A percentile compares a stretch with the other conserved stretches of the same genome.
Evolutionary conservation across 257 asterid species (phyloP).

Genomic region (Mentha longifolia): DNA sequence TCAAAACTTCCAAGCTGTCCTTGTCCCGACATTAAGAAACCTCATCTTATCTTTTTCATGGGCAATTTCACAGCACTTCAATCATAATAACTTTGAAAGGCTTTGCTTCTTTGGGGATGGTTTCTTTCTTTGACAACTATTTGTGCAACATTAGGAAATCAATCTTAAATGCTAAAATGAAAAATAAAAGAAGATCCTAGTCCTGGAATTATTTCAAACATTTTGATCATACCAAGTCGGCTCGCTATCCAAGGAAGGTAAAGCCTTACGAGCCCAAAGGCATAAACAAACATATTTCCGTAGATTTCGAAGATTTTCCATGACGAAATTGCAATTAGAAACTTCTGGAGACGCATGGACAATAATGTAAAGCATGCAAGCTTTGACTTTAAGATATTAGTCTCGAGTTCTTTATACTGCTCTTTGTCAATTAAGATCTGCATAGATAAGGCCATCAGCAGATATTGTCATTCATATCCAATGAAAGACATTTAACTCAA

Average conservation of each 20-base stretch:
- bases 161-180: slow-evolving; percentile 43
- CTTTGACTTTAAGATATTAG: slow-evolving; percentile 18
- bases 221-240: slow-evolving; percentile 42
- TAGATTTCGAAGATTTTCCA: slow-evolving; percentile 50
- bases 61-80: slow-evolving; percentile 63
- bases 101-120: slow-evolving; percentile 83
- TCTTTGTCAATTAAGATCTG: slow-evolving; percentile 15
- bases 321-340: slow-evolving; percentile 50
- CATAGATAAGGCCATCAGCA: slow-evolving; percentile 15
- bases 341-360: slow-evolving; percentile 47
- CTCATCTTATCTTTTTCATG: slow-evolving; percentile 49
- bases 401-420: slow-evolving; percentile 19
- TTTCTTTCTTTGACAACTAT: slow-evolving; percentile 83
- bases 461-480: slow-evolving; percentile 16
- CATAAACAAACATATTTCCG: slow-evolving; percentile 40
- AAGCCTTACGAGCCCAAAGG: slow-evolving; percentile 33
- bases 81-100: slow-evolving; percentile 67
- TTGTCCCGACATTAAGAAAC: slow-evolving; percentile 61
- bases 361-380: slow-evolving; percentile 17
- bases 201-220: slow-evolving; percentile 48
- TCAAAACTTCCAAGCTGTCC: slow-evolving; percentile 58
- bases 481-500: slow-evolving; percentile 31
- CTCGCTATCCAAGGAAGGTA: slow-evolving; percentile 35
- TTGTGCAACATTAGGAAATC: slow-evolving; percentile 69
- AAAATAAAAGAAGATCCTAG: slow-evolving; percentile 38